Percentiles rank a stretch among this genome's conserved stretches.
Evolutionary conservation across 179 eudicot genomes (phyloP).

Genomic region (Drosera spatulata): DNA sequence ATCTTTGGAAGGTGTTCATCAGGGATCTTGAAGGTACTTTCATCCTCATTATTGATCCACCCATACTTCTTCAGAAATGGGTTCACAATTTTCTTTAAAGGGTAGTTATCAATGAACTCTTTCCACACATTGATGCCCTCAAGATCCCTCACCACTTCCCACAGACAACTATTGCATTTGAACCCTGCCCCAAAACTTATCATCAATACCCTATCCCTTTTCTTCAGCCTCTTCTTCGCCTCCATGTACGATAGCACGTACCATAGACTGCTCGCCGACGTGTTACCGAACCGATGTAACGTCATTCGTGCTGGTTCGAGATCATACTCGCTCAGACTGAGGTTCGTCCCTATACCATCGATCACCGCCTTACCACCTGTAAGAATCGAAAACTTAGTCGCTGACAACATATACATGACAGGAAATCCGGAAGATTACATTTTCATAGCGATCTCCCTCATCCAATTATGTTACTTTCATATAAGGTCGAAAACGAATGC

Average conservation of each 20-base stretch:
- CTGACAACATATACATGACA: too few species aligned
- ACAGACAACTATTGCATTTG: constrained; percentile 52
- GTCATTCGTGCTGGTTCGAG: constrained; percentile 91
- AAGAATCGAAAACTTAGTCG: too few species aligned
- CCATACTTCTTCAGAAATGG: constrained; percentile 49
- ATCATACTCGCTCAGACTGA: constrained; percentile 39
- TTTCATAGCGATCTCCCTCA: too few species aligned
- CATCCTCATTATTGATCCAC: constrained; percentile 45
- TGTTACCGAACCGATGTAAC: constrained; percentile 81
- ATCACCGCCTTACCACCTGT: constrained; percentile 87
- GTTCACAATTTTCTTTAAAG: constrained; percentile 22
- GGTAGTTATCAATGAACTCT: constrained; percentile 30
- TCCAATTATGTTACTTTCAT: too few species aligned
- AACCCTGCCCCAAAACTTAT: constrained; percentile 74
- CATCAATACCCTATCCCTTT: constrained; percentile 65
- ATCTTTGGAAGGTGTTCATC: too few species aligned
- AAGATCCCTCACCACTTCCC: constrained; percentile 47
- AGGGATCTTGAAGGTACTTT: neutral
- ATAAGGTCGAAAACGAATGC: too few species aligned
- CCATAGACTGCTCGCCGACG: constrained; percentile 88
- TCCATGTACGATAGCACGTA: constrained; percentile 85
- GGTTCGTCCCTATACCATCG: constrained; percentile 55
- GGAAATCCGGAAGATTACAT: too few species aligned
- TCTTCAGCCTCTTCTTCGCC: constrained; percentile 66
- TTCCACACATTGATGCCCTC: constrained; percentile 33